Percentiles rank a stretch among this genome's conserved stretches.
phyloP scores from a whole-genome alignment of 306 rosid species.

The Trifolium repens region DNA sequence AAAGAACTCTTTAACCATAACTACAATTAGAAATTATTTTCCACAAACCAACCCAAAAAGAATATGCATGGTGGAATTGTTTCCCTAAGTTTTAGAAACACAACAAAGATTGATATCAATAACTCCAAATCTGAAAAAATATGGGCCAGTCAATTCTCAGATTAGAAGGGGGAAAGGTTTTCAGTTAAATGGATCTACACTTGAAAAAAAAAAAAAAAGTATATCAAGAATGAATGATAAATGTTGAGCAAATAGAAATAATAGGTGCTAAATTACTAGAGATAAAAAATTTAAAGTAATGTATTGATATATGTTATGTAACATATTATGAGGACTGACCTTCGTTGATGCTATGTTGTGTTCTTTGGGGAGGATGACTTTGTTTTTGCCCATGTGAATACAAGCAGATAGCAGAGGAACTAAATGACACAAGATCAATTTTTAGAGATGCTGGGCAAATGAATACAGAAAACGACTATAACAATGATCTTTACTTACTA shows the following conservation, averaged over 20 bases:
- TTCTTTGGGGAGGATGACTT: slow-evolving; percentile 24
- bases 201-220: background rate
- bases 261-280: background rate
- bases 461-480: background rate
- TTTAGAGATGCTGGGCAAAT: background rate
- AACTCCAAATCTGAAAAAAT: background rate
- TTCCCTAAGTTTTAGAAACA: background rate
- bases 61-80: background rate
- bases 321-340: slow-evolving; percentile 37
- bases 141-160: background rate
- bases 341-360: slow-evolving; percentile 5
- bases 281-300: background rate
- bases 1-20: background rate
- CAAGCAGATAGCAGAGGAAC: slow-evolving; percentile 31
- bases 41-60: background rate
- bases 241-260: background rate
- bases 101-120: background rate
- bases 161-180: background rate
- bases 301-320: background rate
- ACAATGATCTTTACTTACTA: background rate
- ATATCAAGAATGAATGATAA: background rate
- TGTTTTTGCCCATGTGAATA: slow-evolving; percentile 20
- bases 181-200: background rate
- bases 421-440: slow-evolving; percentile 17
- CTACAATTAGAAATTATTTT: slow-evolving; percentile 5